Evolutionary conservation across 139 green algal species (phyloP).

Genomic region (Penium margaritaceum): DNA sequence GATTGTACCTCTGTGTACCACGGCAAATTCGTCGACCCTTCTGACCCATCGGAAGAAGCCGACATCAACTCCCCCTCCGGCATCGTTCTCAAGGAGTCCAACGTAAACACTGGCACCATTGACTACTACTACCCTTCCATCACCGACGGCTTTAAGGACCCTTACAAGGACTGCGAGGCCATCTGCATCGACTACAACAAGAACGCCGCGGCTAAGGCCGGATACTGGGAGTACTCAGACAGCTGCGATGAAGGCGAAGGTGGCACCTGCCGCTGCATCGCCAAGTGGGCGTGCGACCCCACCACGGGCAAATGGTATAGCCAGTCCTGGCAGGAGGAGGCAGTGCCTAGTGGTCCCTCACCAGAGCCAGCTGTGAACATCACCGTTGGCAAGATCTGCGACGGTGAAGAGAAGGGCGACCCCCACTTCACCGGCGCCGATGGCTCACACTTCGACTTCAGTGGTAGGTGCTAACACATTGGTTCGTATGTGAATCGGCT

Average conservation of each 20-base stretch:
- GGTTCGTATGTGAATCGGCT: no score
- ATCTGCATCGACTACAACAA: background rate
- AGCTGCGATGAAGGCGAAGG: background rate
- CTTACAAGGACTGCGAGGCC: background rate
- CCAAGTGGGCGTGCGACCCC: background rate
- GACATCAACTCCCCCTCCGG: background rate
- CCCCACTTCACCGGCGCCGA: constrained; percentile 11
- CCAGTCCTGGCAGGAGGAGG: background rate
- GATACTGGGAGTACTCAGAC: background rate
- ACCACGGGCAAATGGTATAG: background rate
- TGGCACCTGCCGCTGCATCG: background rate
- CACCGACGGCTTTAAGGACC: background rate
- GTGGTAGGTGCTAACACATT: no score
- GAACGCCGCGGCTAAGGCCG: background rate
- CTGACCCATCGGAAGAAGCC: background rate
- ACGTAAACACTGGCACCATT: no score
- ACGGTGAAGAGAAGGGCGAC: background rate
- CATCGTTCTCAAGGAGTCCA: background rate
- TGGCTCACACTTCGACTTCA: constrained; percentile 11
- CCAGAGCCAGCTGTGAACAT: background rate
- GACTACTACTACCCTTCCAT: background rate
- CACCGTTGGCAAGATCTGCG: constrained; percentile 6
- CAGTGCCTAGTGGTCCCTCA: background rate
- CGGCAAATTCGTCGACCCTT: background rate
- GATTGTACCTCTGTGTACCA: no score